phyloP scores from a whole-genome alignment of 2,329 filamentous ascomycete species.

The Fusarium longipes region DNA sequence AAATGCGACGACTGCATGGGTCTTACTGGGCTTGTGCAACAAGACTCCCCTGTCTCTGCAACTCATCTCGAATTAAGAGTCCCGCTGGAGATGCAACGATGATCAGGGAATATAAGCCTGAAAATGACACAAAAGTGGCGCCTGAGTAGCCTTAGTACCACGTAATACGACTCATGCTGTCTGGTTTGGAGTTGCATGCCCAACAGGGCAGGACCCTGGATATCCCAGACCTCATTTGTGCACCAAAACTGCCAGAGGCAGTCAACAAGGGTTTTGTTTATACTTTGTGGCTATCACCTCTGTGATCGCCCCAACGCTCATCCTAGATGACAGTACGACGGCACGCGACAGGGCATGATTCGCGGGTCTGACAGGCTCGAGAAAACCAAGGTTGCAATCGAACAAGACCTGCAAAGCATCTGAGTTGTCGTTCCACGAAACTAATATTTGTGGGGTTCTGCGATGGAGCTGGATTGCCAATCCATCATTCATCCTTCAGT shows the following conservation, averaged over 20 bases:
- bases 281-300: constrained; percentile 36
- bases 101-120: constrained; percentile 35
- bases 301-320: constrained; percentile 26
- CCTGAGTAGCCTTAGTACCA: constrained; percentile 21
- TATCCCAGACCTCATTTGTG: constrained; percentile 27
- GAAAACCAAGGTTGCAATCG: constrained; percentile 19
- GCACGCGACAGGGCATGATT: constrained; percentile 22
- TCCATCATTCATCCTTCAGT: constrained; percentile 25
- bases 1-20: constrained; percentile 35
- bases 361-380: constrained; percentile 16
- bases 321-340: constrained; percentile 4
- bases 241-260: constrained; percentile 15
- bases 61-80: constrained; percentile 34
- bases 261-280: constrained; percentile 15
- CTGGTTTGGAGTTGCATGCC: constrained; percentile 20
- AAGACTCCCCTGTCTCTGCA: constrained; percentile 33
- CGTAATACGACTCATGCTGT: constrained; percentile 33
- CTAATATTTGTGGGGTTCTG: constrained; percentile 23
- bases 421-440: constrained; percentile 31
- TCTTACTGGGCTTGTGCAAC: constrained; percentile 28
- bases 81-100: constrained; percentile 40
- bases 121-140: constrained; percentile 35
- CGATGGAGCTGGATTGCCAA: constrained; percentile 30
- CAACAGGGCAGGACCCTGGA: constrained; percentile 41
- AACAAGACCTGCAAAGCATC: constrained; percentile 29